These are phyloP conservation scores for Backusella circina DNA, from an alignment of 192 early-diverging fungal species.

Conservation along the genomic window DNA sequence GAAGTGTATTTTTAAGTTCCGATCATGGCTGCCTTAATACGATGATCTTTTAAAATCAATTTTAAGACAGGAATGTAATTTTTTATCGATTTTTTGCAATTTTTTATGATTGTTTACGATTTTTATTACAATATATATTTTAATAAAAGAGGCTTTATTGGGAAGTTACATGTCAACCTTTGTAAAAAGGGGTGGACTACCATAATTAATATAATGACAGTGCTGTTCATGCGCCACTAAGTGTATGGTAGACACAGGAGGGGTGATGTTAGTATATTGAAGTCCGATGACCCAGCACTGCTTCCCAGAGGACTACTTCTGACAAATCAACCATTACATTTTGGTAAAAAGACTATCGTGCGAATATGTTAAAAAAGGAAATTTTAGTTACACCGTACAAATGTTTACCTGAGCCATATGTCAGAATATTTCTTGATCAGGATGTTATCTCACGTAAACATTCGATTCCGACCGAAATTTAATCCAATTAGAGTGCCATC, in stretches of 20 bases:
- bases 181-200: not conserved
- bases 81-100: not conserved
- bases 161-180: not conserved
- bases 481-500: not conserved
- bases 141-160: not conserved
- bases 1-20: not conserved
- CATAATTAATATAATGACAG: not conserved
- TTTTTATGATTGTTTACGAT: not conserved
- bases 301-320: conserved; percentile 18
- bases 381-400: not conserved
- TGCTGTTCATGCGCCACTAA: not conserved
- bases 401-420: not conserved
- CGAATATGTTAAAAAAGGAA: conserved; percentile 7
- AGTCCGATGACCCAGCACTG: not conserved
- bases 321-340: conserved; percentile 17
- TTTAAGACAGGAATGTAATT: not conserved
- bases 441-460: conserved; percentile 1
- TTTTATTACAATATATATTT: not conserved
- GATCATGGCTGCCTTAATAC: not conserved
- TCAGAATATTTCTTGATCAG: not conserved
- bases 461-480: not conserved
- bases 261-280: conserved; percentile 8
- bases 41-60: not conserved
- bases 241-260: not conserved
- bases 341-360: not conserved